Evolutionary conservation across 2,329 filamentous ascomycete species (phyloP).

Genomic region (Orbilia blumenaviensis): DNA sequence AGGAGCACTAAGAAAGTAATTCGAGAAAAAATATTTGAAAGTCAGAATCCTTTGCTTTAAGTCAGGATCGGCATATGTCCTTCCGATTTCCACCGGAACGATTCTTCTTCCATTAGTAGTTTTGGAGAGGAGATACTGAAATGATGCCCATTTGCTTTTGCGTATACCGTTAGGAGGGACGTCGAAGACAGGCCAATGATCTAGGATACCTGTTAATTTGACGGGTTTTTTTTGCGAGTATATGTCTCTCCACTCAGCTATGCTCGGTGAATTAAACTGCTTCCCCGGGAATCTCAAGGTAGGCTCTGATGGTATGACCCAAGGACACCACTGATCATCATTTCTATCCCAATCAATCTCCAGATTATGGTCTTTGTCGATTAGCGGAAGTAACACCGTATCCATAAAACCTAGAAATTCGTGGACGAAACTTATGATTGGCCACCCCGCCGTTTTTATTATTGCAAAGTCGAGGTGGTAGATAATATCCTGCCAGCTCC

Average conservation of each 20-base stretch:
- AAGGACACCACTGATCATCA: background rate
- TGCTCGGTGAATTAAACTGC: background rate
- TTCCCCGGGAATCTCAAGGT: background rate
- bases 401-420: slow-evolving; percentile 21
- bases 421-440: slow-evolving; percentile 18
- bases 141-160: slow-evolving; percentile 70
- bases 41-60: slow-evolving; percentile 85
- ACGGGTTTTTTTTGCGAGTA: slow-evolving; percentile 23
- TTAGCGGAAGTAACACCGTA: background rate
- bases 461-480: slow-evolving; percentile 50
- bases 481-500: slow-evolving; percentile 36
- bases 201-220: slow-evolving; percentile 18
- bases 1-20: slow-evolving; percentile 66
- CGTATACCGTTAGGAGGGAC: background rate
- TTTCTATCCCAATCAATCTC: background rate
- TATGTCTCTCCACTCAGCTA: slow-evolving; percentile 20
- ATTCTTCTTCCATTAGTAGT: slow-evolving; percentile 81
- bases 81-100: slow-evolving; percentile 84
- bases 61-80: slow-evolving; percentile 83
- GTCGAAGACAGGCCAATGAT: slow-evolving; percentile 41
- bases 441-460: slow-evolving; percentile 45
- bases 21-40: slow-evolving; percentile 75
- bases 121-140: slow-evolving; percentile 74
- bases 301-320: background rate
- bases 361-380: slow-evolving; percentile 8